These are phyloP conservation scores for Solanum pennellii DNA, from an alignment of 257 asterid species.

Conservation along the genomic window DNA sequence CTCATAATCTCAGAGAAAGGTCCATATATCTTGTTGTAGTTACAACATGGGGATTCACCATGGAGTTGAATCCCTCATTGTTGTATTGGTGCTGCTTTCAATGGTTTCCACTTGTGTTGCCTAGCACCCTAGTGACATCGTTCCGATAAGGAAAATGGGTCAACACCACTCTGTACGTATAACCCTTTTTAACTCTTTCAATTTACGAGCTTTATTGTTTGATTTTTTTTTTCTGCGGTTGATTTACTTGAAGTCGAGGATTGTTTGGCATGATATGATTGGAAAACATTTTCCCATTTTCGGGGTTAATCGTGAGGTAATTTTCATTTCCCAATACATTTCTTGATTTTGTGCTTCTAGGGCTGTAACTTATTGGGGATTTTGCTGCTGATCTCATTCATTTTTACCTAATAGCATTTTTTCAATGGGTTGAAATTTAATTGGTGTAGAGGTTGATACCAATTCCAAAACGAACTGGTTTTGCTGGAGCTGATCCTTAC, in stretches of 20 bases:
- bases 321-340: background rate
- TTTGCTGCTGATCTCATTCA: background rate
- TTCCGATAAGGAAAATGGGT: constrained; percentile 91
- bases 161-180: constrained; percentile 69
- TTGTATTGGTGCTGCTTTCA: constrained; percentile 23
- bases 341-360: background rate
- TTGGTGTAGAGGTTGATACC: constrained; percentile 62
- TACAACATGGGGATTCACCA: constrained; percentile 23
- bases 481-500: constrained; percentile 94
- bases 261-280: constrained; percentile 94
- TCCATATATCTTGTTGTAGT: background rate
- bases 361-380: background rate
- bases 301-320: constrained; percentile 96
- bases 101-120: constrained; percentile 30
- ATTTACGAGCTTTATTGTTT: background rate
- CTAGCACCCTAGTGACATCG: constrained; percentile 82
- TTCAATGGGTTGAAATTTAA: background rate
- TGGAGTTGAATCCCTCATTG: constrained; percentile 13
- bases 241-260: constrained; percentile 50
- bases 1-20: background rate
- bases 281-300: constrained; percentile 87
- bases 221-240: background rate
- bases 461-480: constrained; percentile 83
- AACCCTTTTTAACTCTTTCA: background rate
- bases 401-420: background rate